Percentiles rank a stretch among this genome's conserved stretches.
Evolutionary conservation across 108 stramenopile species (phyloP).

Genomic region (Skeletonema costatum): DNA sequence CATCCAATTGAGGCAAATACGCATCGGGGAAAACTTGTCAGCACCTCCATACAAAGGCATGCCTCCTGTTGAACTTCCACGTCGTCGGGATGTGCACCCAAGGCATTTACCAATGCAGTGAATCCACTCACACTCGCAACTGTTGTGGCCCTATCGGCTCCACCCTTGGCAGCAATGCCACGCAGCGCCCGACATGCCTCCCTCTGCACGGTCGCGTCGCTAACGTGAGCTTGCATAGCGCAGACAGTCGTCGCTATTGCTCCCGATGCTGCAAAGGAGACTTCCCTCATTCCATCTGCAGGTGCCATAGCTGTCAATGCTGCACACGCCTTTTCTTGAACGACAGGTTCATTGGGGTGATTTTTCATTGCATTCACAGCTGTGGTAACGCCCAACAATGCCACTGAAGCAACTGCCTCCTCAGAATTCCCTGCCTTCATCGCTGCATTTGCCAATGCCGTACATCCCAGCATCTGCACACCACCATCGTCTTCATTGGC

Average conservation of each 20-base stretch:
- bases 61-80: slow-evolving; percentile 66
- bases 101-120: slow-evolving; percentile 77
- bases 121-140: slow-evolving; percentile 82
- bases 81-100: slow-evolving; percentile 70
- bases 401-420: slow-evolving; percentile 51
- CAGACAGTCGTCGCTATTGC: slow-evolving; percentile 81
- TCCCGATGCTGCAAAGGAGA: slow-evolving; percentile 84
- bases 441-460: slow-evolving; percentile 58
- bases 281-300: slow-evolving; percentile 73
- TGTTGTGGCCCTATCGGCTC: slow-evolving; percentile 77
- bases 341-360: slow-evolving; percentile 83
- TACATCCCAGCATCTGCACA: slow-evolving; percentile 86
- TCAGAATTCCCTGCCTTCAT: slow-evolving; percentile 11
- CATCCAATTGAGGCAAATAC: slow-evolving; percentile 67
- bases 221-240: slow-evolving; percentile 91
- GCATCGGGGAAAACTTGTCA: slow-evolving; percentile 70
- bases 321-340: slow-evolving; percentile 83
- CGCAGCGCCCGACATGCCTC: slow-evolving; percentile 77
- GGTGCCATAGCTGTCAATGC: slow-evolving; percentile 61
- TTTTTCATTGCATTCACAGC: slow-evolving; percentile 90
- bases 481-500: slow-evolving; percentile 89
- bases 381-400: slow-evolving; percentile 67
- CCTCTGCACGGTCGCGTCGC: slow-evolving; percentile 75
- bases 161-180: slow-evolving; percentile 71
- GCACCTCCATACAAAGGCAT: slow-evolving; percentile 57